phyloP scores from a whole-genome alignment of 345 rosid species.

The Erucastrum elatum region DNA sequence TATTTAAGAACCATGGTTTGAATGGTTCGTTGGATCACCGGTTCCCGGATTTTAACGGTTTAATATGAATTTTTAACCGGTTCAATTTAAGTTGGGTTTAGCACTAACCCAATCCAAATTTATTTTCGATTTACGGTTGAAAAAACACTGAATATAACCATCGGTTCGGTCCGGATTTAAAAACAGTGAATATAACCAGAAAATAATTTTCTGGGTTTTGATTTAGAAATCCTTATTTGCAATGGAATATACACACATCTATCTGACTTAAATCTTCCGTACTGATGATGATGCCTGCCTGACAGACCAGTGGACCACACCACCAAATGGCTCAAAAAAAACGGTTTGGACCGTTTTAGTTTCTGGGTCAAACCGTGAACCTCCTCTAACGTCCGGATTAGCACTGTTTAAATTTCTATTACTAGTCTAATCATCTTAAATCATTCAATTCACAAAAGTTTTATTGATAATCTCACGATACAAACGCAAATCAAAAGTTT shows the following conservation, averaged over 20 bases:
- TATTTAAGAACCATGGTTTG: too few species aligned
- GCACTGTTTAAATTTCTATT: neutral
- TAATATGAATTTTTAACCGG: too few species aligned
- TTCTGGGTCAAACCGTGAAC: neutral
- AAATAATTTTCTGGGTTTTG: neutral
- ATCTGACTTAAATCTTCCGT: neutral
- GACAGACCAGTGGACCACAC: neutral
- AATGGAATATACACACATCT: neutral
- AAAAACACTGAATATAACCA: too few species aligned
- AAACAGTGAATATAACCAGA: neutral
- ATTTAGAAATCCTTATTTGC: neutral
- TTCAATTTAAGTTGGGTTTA: too few species aligned
- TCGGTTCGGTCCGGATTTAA: too few species aligned
- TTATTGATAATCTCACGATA: slow-evolving; percentile 30
- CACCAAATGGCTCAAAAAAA: neutral
- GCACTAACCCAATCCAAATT: too few species aligned
- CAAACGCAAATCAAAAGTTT: neutral
- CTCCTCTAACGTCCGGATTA: neutral
- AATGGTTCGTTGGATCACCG: too few species aligned
- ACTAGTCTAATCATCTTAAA: neutral
- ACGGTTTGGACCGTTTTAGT: neutral
- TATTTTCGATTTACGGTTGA: too few species aligned
- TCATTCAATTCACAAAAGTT: neutral
- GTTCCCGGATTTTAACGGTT: too few species aligned
- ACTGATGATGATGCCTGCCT: neutral